Evolutionary conservation across 768 basidiomycete genomes (phyloP).

Genomic region (Mycena leptocephala): DNA sequence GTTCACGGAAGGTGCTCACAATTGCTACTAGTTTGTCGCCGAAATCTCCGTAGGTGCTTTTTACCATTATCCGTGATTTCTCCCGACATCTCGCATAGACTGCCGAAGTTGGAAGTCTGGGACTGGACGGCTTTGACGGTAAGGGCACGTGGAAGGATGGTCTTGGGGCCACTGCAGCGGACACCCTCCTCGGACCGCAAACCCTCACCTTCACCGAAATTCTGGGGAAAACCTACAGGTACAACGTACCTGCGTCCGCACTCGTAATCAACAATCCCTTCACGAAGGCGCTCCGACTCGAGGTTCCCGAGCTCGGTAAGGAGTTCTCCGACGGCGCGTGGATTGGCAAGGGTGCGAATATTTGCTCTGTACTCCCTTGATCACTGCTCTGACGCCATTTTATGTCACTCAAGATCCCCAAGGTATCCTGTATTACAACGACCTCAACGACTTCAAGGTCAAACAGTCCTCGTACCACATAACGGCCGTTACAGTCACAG

Average conservation of each 20-base stretch:
- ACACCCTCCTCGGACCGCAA: not conserved
- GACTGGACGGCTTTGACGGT: too few relatives aligned
- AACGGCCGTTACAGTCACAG: not conserved
- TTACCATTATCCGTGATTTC: too few relatives aligned
- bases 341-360: not conserved
- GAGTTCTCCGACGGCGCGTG: not conserved
- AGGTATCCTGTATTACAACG: not conserved
- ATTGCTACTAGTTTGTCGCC: too few relatives aligned
- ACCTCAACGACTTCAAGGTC: not conserved
- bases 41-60: too few relatives aligned
- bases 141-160: too few relatives aligned
- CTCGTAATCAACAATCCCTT: not conserved
- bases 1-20: too few relatives aligned
- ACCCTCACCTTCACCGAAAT: not conserved
- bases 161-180: too few relatives aligned
- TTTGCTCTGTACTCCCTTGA: too few relatives aligned
- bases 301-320: not conserved
- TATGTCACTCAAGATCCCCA: not conserved
- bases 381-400: too few relatives aligned
- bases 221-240: not conserved
- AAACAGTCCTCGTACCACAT: not conserved
- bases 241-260: not conserved
- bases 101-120: too few relatives aligned
- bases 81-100: too few relatives aligned
- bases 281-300: not conserved